Evolutionary conservation across 495 filamentous ascomycete genomes (phyloP).

Genomic region (Aspergillus ellipticus): DNA sequence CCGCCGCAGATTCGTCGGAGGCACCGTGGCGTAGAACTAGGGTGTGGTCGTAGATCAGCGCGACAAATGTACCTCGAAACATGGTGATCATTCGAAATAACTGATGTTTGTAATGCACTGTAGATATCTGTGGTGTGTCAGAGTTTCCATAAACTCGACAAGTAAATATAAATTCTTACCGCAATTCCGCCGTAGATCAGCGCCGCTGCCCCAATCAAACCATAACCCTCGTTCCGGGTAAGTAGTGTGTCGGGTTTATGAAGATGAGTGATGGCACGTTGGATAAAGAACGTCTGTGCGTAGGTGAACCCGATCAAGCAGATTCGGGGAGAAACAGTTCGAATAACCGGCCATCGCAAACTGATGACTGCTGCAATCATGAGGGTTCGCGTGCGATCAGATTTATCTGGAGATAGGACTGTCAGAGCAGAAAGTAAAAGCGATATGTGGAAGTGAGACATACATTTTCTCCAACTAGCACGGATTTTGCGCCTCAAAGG

Average conservation of each 20-base stretch:
- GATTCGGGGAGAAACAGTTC: slow-evolving; percentile 21
- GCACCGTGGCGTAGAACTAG: slow-evolving; percentile 32
- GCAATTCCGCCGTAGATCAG: background rate
- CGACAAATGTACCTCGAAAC: slow-evolving; percentile 34
- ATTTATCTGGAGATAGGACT: background rate
- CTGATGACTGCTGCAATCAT: slow-evolving; percentile 28
- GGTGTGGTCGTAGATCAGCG: slow-evolving; percentile 47
- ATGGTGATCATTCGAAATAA: background rate
- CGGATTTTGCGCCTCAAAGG: slow-evolving; percentile 26
- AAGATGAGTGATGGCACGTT: background rate
- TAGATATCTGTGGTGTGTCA: background rate
- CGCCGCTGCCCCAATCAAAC: background rate
- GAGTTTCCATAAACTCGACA: background rate
- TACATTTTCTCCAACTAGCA: slow-evolving; percentile 24
- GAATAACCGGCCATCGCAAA: slow-evolving; percentile 34
- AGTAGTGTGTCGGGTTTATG: too few relatives aligned
- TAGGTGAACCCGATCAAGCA: slow-evolving; percentile 6
- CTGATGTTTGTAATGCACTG: background rate
- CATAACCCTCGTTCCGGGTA: background rate
- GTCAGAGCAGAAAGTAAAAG: background rate
- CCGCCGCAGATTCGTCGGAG: slow-evolving; percentile 41
- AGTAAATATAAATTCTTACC: background rate
- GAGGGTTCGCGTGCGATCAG: background rate
- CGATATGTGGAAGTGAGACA: background rate
- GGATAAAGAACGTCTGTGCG: slow-evolving; percentile 5